Evolutionary conservation across 352 stramenopile species (phyloP).

Genomic region (Blastocystis sp.): DNA sequence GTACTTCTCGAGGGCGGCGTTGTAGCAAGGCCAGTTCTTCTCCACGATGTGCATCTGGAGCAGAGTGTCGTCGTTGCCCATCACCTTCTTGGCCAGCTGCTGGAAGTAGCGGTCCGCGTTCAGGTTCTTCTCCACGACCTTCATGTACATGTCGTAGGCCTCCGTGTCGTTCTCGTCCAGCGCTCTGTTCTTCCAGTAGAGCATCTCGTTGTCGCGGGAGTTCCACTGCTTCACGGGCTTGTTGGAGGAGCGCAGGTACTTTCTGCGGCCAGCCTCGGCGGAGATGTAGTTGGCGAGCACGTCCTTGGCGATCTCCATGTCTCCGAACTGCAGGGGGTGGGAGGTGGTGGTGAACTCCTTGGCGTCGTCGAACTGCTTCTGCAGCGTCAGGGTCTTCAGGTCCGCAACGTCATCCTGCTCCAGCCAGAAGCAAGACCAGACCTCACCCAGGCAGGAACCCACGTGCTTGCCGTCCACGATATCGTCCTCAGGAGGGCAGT

Average conservation of each 20-base stretch:
- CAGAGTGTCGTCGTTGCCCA: constrained; percentile 26
- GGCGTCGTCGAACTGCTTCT: constrained; percentile 70
- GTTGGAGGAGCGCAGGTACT: constrained; percentile 18
- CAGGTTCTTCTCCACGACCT: constrained; percentile 48
- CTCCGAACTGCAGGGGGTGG: constrained; percentile 71
- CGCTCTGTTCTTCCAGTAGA: constrained; percentile 60
- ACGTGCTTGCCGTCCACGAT: constrained; percentile 21
- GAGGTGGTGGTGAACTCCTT: constrained; percentile 71
- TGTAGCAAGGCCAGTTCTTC: constrained; percentile 69
- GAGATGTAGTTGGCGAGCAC: constrained; percentile 69
- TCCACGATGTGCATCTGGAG: constrained; percentile 8
- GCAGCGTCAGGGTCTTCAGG: constrained; percentile 65
- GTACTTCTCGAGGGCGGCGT: constrained; percentile 63
- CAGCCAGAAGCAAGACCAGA: constrained; percentile 70
- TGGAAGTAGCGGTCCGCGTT: constrained; percentile 63
- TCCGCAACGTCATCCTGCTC: constrained; percentile 67
- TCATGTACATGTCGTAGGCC: constrained; percentile 63
- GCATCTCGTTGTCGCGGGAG: constrained; percentile 57
- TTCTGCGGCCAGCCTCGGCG: not conserved
- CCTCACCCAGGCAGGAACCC: constrained; percentile 72
- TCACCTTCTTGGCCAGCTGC: constrained; percentile 64
- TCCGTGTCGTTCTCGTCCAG: constrained; percentile 42
- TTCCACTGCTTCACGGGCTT: constrained; percentile 27
- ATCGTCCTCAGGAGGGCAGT: constrained; percentile 67
- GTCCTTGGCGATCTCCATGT: constrained; percentile 70